Base-by-base conservation (phyloP, 2,329 filamentous ascomycete genomes). In the Stemphylium vesicarium region DNA sequence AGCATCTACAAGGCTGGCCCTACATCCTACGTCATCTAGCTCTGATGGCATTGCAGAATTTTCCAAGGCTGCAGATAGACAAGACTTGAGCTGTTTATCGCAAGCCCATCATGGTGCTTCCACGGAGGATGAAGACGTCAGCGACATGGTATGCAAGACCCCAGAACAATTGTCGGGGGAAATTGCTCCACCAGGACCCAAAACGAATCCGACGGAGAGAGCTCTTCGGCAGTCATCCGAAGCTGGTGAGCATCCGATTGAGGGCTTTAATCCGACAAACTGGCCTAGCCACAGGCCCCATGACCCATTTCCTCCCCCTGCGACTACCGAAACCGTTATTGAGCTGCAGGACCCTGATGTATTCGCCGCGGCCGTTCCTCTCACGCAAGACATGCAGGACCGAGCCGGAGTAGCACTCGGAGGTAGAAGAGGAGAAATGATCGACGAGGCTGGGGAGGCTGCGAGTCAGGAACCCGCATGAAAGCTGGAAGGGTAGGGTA, bases 381-480 rank as follows among this genome's bases (percentile, higher is more conserved):
- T 37, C 37, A 41, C 37, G 37, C 37, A 40, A 49, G 46, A 49
- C 37, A 38, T 41, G 36, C 46, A 40, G 46, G 37, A 40, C 24
- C 33, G 33, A 38, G n/a, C 35, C 39, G 24, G 24, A 36, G 33
- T 16, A 15, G n/a, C n/a, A 26, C 40, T 42, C 40, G 40, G 40
- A 31, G 32, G 32, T 13, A 45, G 9, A 26, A 26, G 42, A 45
- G 42, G 42, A 45, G 42, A n/a, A 36, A 36, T 22, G 46, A 49
- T 49, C 37, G 46, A 35, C 46, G 31, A 22, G 37, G 29, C 18
- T 20, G 36, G 26, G 36, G 16, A 36, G 42, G 22, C 7, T 13
- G n/a, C 20, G 13, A 46, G 35, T 42, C 39, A 42, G 39, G 5
- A 15, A 16, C n/a, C 22, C 24, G 24, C 10, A 26, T 26, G 39